Conservation (phyloP, 306 rosid genomes). For the Ormosia semicastrata region DNA sequence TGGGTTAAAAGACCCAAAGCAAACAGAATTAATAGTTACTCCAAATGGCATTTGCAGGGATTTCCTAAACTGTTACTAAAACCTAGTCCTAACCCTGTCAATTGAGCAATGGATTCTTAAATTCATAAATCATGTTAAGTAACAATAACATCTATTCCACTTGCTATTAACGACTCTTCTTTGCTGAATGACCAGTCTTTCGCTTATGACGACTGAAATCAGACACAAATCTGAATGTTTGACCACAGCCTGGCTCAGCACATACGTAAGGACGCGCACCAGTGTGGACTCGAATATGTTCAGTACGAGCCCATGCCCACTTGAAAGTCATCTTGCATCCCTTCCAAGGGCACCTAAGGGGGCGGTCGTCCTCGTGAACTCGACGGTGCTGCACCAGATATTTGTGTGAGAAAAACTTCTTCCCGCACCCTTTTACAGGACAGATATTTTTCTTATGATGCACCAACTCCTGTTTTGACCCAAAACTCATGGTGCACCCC, state of each 20-base stretch:
- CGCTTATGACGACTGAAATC: constrained; percentile 99
- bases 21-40: constrained; percentile 60
- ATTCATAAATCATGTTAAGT: constrained; percentile 44
- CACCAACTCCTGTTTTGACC: constrained; percentile 67
- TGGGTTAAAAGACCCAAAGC: constrained; percentile 56
- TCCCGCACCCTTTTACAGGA: constrained; percentile 98
- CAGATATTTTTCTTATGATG: constrained; percentile 82
- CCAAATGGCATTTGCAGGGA: constrained; percentile 68
- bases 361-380: constrained; percentile 92
- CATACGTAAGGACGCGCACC: constrained; percentile 95
- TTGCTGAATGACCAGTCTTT: constrained; percentile 92
- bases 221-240: constrained; percentile 95
- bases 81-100: constrained; percentile 69
- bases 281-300: constrained; percentile 95
- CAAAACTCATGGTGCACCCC: constrained; percentile 90
- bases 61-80: constrained; percentile 59
- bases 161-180: constrained; percentile 58
- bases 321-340: constrained; percentile 99
- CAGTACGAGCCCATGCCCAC: constrained; percentile 99
- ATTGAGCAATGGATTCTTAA: constrained; percentile 51
- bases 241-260: constrained; percentile 82
- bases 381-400: constrained; percentile 98
- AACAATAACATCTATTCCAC: constrained; percentile 44
- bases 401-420: constrained; percentile 96
- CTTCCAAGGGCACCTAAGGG: constrained; percentile 96